Evolutionary conservation across 2,329 filamentous ascomycete genomes (phyloP).

Genomic region (Lecanoromycetidae sp.): DNA sequence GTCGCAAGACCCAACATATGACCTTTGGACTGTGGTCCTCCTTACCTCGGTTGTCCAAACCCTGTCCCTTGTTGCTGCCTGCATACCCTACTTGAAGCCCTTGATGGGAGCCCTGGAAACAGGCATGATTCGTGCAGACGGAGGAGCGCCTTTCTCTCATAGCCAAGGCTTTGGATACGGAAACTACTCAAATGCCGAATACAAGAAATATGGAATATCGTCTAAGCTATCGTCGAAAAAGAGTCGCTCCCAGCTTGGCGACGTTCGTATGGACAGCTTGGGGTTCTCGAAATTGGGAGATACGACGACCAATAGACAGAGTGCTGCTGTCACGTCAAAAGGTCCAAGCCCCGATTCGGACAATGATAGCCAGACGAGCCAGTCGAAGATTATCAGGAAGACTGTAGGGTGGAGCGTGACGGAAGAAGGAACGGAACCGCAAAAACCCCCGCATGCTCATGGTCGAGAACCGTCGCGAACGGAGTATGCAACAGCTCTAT

Average conservation of each 20-base stretch:
- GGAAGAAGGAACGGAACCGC: neutral
- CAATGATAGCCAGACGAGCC: constrained; percentile 22
- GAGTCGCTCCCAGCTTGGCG: too few relatives aligned
- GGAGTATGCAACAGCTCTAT: too few relatives aligned
- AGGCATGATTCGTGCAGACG: constrained; percentile 21
- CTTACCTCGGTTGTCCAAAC: constrained; percentile 15
- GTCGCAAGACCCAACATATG: constrained; percentile 18
- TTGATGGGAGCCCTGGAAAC: constrained; percentile 25
- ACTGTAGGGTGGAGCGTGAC: constrained; percentile 10
- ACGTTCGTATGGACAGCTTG: too few relatives aligned
- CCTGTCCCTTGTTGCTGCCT: constrained; percentile 24
- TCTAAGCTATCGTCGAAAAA: too few relatives aligned
- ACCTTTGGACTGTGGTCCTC: constrained; percentile 14
- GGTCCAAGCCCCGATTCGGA: constrained; percentile 12
- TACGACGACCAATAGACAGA: neutral
- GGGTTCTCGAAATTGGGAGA: neutral
- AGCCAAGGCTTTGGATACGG: constrained; percentile 1
- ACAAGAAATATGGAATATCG: too few relatives aligned
- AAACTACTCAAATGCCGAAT: too few relatives aligned
- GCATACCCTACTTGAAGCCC: constrained; percentile 24
- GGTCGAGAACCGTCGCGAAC: too few relatives aligned
- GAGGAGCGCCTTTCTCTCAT: constrained; percentile 13
- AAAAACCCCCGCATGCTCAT: too few relatives aligned
- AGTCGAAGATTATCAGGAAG: constrained; percentile 21
- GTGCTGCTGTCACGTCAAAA: neutral